Conservation (phyloP, 441 rosid genomes). For the Corymbia citriodora region DNA sequence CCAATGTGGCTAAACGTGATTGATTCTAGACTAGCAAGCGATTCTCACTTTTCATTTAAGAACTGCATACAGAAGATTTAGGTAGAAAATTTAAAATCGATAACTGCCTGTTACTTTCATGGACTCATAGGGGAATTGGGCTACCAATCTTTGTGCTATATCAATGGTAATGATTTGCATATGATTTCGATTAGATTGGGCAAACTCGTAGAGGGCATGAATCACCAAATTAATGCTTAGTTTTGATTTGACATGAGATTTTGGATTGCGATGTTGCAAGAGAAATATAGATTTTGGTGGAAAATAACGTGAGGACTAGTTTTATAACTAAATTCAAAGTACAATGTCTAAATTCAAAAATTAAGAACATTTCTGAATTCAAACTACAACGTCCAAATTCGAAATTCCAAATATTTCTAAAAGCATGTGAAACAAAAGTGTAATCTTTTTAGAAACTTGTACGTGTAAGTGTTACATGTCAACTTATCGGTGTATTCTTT, state of each 20-base stretch:
- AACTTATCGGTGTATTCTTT: not conserved
- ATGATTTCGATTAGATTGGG: not conserved
- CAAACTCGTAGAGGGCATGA: not conserved
- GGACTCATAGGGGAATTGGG: fast-evolving
- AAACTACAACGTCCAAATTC: not conserved
- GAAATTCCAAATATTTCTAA: too few relatives aligned
- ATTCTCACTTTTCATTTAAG: too few relatives aligned
- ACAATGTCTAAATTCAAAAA: too few relatives aligned
- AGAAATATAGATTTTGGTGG: not conserved
- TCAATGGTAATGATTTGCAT: fast-evolving
- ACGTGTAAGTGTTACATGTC: fast-evolving
- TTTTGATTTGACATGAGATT: not conserved
- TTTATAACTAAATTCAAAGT: not conserved
- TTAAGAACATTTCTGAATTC: too few relatives aligned
- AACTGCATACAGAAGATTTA: fast-evolving
- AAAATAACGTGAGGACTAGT: not conserved
- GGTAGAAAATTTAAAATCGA: too few relatives aligned
- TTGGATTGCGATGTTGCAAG: fast-evolving
- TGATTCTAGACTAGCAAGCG: too few relatives aligned
- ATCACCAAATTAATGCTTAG: not conserved
- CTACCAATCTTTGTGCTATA: fast-evolving
- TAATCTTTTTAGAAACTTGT: fast-evolving
- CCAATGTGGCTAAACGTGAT: too few relatives aligned
- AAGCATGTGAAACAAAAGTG: fast-evolving
- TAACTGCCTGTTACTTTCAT: fast-evolving